Conservation (phyloP, 2,329 filamentous ascomycete genomes). For the Microsporum canis region DNA sequence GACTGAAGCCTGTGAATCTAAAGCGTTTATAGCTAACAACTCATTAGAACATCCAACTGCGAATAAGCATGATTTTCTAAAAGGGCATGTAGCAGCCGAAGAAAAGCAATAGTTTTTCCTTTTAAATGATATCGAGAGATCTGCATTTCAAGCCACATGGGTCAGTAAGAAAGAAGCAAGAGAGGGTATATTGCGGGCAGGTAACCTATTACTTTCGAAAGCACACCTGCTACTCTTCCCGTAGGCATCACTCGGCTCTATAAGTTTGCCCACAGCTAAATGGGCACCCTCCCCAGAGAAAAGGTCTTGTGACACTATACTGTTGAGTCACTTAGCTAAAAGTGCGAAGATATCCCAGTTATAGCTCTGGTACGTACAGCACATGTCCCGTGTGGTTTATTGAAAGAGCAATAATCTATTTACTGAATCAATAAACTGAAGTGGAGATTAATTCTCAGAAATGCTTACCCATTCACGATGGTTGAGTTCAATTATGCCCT, state of each 20-base stretch:
- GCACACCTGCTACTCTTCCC: not conserved
- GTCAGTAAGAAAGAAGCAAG: not conserved
- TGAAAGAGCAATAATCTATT: conserved; percentile 27
- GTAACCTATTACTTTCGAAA: conserved; percentile 2
- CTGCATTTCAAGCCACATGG: not conserved
- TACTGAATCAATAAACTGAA: not conserved
- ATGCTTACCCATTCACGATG: conserved; percentile 13
- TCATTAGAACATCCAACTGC: conserved; percentile 30
- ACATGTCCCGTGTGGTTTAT: conserved; percentile 25
- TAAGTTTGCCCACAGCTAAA: conserved; percentile 6
- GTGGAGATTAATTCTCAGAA: not conserved
- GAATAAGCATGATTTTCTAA: conserved; percentile 21
- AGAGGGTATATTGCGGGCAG: not conserved
- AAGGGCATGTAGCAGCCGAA: conserved; percentile 28
- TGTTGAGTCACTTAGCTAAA: not conserved
- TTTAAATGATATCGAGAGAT: conserved; percentile 13
- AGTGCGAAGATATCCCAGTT: not conserved
- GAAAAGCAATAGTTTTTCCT: conserved; percentile 23
- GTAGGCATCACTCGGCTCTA: not conserved
- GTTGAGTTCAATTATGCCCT: not conserved
- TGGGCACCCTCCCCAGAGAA: not conserved
- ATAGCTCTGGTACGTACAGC: conserved; percentile 4
- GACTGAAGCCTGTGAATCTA: conserved; percentile 22
- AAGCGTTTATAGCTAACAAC: conserved; percentile 24
- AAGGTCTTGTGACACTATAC: not conserved